Conservation (phyloP, 495 filamentous ascomycete genomes). For the Platismatia glauca region DNA sequence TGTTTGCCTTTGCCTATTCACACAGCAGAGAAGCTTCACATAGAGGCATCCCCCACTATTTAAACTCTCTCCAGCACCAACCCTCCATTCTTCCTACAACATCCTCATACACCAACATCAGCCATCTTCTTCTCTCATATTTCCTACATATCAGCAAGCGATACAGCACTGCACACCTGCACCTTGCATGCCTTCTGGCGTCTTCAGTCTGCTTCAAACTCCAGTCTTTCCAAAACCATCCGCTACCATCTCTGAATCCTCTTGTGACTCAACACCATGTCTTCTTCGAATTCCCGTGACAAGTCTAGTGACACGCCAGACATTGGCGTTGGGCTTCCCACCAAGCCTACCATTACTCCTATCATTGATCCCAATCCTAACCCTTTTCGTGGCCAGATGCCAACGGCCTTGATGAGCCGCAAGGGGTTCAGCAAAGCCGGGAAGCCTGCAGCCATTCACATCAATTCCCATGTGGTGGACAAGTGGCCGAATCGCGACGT, state of each 20-base stretch:
- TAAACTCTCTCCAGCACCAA: conserved; percentile 3
- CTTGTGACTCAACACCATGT: too few relatives aligned
- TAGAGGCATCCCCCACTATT: neutral
- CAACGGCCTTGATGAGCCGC: conserved; percentile 32
- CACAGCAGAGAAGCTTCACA: neutral
- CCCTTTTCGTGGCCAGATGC: conserved; percentile 21
- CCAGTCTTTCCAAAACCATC: neutral
- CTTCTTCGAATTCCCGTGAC: neutral
- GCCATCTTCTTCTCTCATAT: neutral
- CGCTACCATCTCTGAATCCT: too few relatives aligned
- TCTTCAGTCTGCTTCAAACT: neutral
- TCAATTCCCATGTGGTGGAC: conserved; percentile 70
- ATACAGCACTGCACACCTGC: neutral
- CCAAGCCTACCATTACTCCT: neutral
- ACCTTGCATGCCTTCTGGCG: neutral
- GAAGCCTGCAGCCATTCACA: conserved; percentile 43
- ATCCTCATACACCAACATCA: neutral
- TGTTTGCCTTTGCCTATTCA: neutral
- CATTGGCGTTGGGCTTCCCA: neutral
- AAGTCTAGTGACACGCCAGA: conserved; percentile 1
- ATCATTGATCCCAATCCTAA: conserved; percentile 1
- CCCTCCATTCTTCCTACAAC: conserved; percentile 2
- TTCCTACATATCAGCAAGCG: neutral
- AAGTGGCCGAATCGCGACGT: conserved; percentile 45
- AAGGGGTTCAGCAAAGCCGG: conserved; percentile 52